These are phyloP conservation scores for Kluyveromyces siamensis DNA, from an alignment of 805 yeast species.

Conservation along the genomic window DNA sequence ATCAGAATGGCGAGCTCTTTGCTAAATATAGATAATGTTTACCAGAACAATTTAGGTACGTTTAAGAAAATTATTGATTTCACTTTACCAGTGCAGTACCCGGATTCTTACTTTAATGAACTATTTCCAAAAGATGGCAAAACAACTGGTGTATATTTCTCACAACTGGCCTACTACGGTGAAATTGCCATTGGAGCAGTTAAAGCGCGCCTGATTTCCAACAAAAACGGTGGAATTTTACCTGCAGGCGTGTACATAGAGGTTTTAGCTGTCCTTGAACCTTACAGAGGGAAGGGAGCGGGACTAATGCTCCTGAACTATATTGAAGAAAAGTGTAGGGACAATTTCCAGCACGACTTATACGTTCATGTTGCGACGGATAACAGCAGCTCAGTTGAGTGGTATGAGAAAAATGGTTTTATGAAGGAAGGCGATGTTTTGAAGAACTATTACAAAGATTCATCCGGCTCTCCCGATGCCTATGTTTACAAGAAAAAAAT, in stretches of 20 bases:
- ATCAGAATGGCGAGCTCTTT: constrained; percentile 14
- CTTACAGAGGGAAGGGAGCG: constrained; percentile 53
- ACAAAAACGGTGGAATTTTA: constrained; percentile 29
- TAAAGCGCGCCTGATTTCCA: constrained; percentile 43
- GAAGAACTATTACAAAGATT: constrained; percentile 36
- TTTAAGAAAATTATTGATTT: constrained; percentile 12
- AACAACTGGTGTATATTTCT: constrained; percentile 13
- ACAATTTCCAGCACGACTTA: constrained; percentile 33
- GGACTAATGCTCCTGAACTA: constrained; percentile 51
- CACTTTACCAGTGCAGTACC: constrained; percentile 14
- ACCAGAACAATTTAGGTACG: constrained; percentile 21
- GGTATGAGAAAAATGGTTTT: constrained; percentile 48
- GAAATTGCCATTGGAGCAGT: constrained; percentile 79
- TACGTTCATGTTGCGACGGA: constrained; percentile 43
- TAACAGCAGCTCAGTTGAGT: constrained; percentile 35
- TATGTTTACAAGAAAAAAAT: constrained; percentile 11
- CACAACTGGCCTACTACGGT: constrained; percentile 44
- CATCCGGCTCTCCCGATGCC: constrained; percentile 15
- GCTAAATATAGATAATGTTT: constrained; percentile 18
- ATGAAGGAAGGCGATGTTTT: constrained; percentile 28
- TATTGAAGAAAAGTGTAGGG: constrained; percentile 47
- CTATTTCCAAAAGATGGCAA: constrained; percentile 8
- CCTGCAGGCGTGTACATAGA: constrained; percentile 57
- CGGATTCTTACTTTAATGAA: constrained; percentile 18
- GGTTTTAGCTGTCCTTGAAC: constrained; percentile 55